A percentile compares a stretch with the other conserved stretches of the same genome.
Evolutionary conservation across 345 rosid genomes (phyloP).

Genomic region (Mercurialis annua): DNA sequence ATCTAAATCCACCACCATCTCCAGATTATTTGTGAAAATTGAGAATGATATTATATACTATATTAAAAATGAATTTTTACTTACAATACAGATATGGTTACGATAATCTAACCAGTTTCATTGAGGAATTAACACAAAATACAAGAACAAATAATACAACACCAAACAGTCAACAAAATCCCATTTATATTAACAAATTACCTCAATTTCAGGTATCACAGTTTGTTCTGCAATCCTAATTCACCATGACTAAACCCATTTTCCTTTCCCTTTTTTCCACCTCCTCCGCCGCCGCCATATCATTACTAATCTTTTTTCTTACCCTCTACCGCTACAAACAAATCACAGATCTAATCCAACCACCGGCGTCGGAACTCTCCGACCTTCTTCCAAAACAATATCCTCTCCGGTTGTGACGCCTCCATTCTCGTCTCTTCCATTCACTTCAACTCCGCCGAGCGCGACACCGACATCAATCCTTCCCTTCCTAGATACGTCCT

Average conservation of each 20-base stretch:
- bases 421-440: constrained; percentile 35
- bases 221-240: too few relatives aligned
- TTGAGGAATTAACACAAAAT: too few relatives aligned
- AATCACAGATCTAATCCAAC: constrained; percentile 34
- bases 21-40: constrained; percentile 20
- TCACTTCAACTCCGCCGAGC: constrained; percentile 33
- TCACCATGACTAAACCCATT: too few relatives aligned
- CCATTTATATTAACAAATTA: too few relatives aligned
- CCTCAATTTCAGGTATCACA: too few relatives aligned
- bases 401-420: constrained; percentile 31
- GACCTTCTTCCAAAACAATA: constrained; percentile 33
- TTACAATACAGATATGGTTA: constrained; percentile 66
- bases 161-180: too few relatives aligned
- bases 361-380: constrained; percentile 33
- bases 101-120: constrained; percentile 65
- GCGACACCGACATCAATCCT: constrained; percentile 34
- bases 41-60: constrained; percentile 18
- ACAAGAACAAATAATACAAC: too few relatives aligned
- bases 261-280: neutral
- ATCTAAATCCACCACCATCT: constrained; percentile 34
- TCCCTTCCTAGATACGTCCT: constrained; percentile 33
- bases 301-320: constrained; percentile 1
- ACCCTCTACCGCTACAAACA: constrained; percentile 20
- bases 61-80: constrained; percentile 28
- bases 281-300: neutral